Percentiles rank a stretch among this genome's conserved stretches.
These are phyloP conservation scores for Aspergillus leporis DNA, from an alignment of 495 filamentous ascomycete species.

Conservation along the genomic window DNA sequence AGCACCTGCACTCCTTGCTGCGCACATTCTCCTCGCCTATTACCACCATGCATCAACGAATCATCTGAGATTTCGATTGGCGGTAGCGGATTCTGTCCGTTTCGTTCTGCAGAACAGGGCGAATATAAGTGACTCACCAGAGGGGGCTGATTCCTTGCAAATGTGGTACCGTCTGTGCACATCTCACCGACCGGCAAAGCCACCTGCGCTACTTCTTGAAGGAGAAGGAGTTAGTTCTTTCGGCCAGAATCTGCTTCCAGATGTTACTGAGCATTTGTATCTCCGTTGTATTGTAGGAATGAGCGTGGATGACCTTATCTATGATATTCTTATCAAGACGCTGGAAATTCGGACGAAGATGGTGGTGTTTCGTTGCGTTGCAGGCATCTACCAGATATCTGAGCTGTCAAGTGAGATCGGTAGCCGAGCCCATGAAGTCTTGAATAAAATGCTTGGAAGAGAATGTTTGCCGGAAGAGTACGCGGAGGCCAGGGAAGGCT, in stretches of 20 bases:
- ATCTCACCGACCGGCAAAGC: conserved; percentile 18
- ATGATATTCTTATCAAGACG: conserved; percentile 22
- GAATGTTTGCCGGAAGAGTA: conserved; percentile 4
- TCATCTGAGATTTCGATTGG: conserved; percentile 16
- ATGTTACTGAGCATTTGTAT: conserved; percentile 16
- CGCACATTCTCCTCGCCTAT: conserved; percentile 15
- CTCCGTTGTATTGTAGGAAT: conserved; percentile 17
- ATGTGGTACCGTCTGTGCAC: conserved; percentile 23
- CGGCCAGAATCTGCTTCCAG: conserved; percentile 16
- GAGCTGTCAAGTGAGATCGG: conserved; percentile 16
- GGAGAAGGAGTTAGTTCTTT: conserved; percentile 17
- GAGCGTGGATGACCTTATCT: conserved; percentile 19
- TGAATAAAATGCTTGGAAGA: conserved; percentile 13
- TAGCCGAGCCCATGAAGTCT: conserved; percentile 6
- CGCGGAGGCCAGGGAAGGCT: conserved; percentile 14
- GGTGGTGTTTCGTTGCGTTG: conserved; percentile 18
- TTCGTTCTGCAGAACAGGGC: conserved; percentile 11
- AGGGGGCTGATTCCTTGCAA: conserved; percentile 12
- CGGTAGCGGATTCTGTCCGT: conserved; percentile 14
- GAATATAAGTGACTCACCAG: not conserved
- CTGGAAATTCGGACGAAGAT: conserved; percentile 16
- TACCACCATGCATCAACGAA: conserved; percentile 23
- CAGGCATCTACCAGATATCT: not conserved
- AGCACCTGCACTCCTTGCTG: conserved; percentile 2
- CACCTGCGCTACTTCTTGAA: conserved; percentile 19